Evolutionary conservation across 176 grass and related monocot genomes (phyloP).

Genomic region (Chloris gayana): DNA sequence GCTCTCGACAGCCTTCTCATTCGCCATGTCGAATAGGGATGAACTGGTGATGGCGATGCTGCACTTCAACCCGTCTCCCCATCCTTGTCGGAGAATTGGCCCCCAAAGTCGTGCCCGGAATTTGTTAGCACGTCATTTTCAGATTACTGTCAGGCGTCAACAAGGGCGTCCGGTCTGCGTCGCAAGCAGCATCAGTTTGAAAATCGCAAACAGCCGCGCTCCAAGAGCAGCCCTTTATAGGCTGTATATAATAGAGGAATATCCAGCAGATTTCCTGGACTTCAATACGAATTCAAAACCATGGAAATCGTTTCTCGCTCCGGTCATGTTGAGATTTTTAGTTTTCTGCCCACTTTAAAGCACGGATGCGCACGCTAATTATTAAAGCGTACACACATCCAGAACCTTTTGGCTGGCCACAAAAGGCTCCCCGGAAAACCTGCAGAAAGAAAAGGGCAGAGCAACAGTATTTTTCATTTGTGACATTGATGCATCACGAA

Average conservation of each 20-base stretch:
- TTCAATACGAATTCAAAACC: no score
- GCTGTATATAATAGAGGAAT: no score
- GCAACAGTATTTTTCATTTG: slow-evolving; percentile 7
- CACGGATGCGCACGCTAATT: neutral
- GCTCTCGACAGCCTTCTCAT: neutral
- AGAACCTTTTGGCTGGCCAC: neutral
- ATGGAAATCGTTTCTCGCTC: no score
- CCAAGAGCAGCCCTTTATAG: neutral
- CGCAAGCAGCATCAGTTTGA: slow-evolving; percentile 13
- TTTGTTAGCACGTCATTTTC: slow-evolving; percentile 40
- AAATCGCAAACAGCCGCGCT: neutral
- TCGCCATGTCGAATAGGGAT: neutral
- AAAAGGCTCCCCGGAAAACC: slow-evolving; percentile 34
- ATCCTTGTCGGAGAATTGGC: slow-evolving; percentile 23
- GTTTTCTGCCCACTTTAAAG: neutral
- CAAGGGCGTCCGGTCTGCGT: neutral
- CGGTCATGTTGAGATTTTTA: no score
- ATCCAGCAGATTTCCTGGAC: no score
- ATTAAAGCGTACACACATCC: neutral
- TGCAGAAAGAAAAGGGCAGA: slow-evolving; percentile 34
- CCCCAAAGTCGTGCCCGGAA: neutral
- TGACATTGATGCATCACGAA: slow-evolving; percentile 14
- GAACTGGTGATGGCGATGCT: slow-evolving; percentile 11
- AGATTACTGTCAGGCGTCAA: neutral
- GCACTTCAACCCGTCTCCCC: slow-evolving; percentile 27